Evolutionary conservation across 2,329 filamentous ascomycete genomes (phyloP).

Genomic region (Graphilbum ipis-grandicollis): DNA sequence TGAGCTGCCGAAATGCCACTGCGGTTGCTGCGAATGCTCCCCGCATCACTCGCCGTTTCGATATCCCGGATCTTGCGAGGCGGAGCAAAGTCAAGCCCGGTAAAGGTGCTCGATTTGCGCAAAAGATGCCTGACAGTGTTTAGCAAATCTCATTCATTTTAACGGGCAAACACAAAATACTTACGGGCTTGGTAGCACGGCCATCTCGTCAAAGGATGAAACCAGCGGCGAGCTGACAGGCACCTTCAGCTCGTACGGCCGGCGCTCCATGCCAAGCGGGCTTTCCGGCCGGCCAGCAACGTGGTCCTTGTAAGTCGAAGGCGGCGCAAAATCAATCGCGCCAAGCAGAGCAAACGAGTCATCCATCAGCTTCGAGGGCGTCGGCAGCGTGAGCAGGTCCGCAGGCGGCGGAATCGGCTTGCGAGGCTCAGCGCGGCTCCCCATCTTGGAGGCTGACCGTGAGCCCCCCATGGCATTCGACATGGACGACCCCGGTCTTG

Average conservation of each 20-base stretch:
- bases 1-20: constrained; percentile 60
- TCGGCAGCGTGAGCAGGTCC: constrained; percentile 60
- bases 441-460: constrained; percentile 31
- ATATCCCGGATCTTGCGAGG: constrained; percentile 54
- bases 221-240: constrained; percentile 62
- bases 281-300: constrained; percentile 52
- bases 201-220: constrained; percentile 74
- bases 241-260: constrained; percentile 59
- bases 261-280: constrained; percentile 42
- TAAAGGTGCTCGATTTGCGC: constrained; percentile 64
- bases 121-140: constrained; percentile 39
- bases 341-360: constrained; percentile 54
- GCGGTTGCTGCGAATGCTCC: constrained; percentile 54
- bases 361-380: constrained; percentile 68
- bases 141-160: not conserved
- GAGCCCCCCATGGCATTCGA: constrained; percentile 23
- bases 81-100: constrained; percentile 63
- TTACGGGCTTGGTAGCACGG: constrained; percentile 79
- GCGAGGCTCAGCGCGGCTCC: constrained; percentile 22
- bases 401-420: constrained; percentile 52
- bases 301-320: constrained; percentile 46
- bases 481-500: constrained; percentile 45
- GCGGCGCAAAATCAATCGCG: constrained; percentile 76
- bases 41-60: constrained; percentile 45
- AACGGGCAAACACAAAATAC: constrained; percentile 20